A percentile compares a stretch with the other conserved stretches of the same genome.
phyloP scores from a whole-genome alignment of 768 basidiomycete species.

The Naganishia onofrii region DNA sequence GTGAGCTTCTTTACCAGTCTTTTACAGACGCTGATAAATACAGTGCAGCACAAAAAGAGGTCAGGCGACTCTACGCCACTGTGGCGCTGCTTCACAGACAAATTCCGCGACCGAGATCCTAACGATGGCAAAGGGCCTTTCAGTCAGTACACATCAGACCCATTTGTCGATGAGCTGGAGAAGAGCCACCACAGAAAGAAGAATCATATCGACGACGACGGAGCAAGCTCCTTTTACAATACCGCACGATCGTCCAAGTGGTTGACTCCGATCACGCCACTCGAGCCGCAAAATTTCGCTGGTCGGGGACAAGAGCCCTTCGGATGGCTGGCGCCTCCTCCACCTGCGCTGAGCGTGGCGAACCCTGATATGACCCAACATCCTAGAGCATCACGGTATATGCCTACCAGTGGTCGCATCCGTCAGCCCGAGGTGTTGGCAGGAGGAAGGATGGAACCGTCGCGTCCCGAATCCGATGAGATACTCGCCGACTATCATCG shows the following conservation, averaged over 20 bases:
- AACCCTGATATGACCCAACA: not conserved
- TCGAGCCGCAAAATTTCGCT: not conserved
- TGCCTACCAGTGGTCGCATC: slow-evolving; percentile 8
- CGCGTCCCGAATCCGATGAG: slow-evolving; percentile 9
- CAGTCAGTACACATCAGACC: not conserved
- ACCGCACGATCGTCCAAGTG: not conserved
- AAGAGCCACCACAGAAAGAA: not conserved
- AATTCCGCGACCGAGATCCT: slow-evolving; percentile 10
- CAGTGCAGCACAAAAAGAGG: slow-evolving; percentile 9
- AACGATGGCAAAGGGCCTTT: slow-evolving; percentile 10
- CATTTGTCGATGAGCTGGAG: not conserved
- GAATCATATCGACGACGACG: not conserved
- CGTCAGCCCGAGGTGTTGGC: not conserved
- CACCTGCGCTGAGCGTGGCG: not conserved
- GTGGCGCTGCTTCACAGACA: slow-evolving; percentile 7
- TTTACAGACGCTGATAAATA: not conserved
- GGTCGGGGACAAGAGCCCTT: slow-evolving; percentile 3
- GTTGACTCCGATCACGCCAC: not conserved
- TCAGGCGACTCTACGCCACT: slow-evolving; percentile 7
- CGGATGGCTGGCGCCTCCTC: slow-evolving; percentile 4
- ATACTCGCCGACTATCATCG: slow-evolving; percentile 16
- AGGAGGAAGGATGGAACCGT: not conserved
- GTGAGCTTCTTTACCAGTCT: not conserved
- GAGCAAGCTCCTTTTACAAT: slow-evolving; percentile 8
- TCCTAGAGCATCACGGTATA: slow-evolving; percentile 17